These are phyloP conservation scores for Orbilia brochopaga DNA, from an alignment of 2,329 filamentous ascomycete species.

Conservation along the genomic window DNA sequence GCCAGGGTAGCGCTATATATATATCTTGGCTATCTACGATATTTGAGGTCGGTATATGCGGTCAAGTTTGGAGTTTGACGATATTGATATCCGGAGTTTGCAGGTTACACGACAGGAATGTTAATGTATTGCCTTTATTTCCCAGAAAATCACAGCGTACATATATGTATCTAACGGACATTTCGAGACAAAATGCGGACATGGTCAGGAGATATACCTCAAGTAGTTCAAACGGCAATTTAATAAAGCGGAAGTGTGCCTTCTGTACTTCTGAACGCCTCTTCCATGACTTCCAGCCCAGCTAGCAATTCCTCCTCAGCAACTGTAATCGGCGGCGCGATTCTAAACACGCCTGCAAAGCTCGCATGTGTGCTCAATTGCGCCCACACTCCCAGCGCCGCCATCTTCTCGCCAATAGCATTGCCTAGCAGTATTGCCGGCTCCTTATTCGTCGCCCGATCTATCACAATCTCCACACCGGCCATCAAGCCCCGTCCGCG, in stretches of 20 bases:
- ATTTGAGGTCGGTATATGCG: too few relatives aligned
- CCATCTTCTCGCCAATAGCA: slow-evolving; percentile 61
- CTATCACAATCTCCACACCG: slow-evolving; percentile 66
- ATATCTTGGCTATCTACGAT: background rate
- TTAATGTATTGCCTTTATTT: too few relatives aligned
- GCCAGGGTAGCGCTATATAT: background rate
- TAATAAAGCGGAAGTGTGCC: slow-evolving; percentile 56
- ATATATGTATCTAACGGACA: background rate
- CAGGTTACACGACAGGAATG: too few relatives aligned
- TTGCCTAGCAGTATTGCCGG: slow-evolving; percentile 62
- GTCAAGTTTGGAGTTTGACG: too few relatives aligned
- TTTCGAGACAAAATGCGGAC: too few relatives aligned
- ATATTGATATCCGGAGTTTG: too few relatives aligned
- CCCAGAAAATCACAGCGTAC: too few relatives aligned
- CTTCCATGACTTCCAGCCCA: slow-evolving; percentile 65
- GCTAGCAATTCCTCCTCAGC: slow-evolving; percentile 62
- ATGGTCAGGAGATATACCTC: too few relatives aligned
- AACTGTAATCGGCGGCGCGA: slow-evolving; percentile 68
- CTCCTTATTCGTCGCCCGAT: slow-evolving; percentile 62
- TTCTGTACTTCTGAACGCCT: slow-evolving; percentile 61
- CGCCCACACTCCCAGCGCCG: slow-evolving; percentile 65
- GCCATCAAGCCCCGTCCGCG: slow-evolving; percentile 67
- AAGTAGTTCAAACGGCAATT: background rate
- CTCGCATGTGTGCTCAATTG: slow-evolving; percentile 65
- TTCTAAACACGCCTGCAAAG: slow-evolving; percentile 66